Percentiles rank a stretch among this genome's conserved stretches.
Evolutionary conservation across 129 eudicot species (phyloP).

Genomic region (Gnaphalium uliginosum): DNA sequence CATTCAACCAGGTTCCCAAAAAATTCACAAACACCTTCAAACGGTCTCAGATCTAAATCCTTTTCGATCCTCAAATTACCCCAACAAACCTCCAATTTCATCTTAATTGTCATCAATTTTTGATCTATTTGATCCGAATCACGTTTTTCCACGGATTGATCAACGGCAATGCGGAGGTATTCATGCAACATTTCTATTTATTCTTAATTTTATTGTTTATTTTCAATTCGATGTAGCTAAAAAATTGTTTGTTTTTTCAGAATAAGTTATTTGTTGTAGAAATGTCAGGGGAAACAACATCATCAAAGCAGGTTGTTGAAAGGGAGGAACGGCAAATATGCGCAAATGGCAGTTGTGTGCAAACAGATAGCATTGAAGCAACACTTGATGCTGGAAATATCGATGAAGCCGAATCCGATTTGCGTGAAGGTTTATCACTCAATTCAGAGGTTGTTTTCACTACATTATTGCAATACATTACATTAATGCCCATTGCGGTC

Average conservation of each 20-base stretch:
- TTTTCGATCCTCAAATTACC: not conserved
- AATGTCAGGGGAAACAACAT: constrained; percentile 46
- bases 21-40: not conserved
- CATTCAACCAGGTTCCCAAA: constrained; percentile 5
- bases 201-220: not conserved
- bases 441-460: constrained; percentile 69
- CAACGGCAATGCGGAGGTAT: constrained; percentile 31
- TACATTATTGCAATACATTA: no score
- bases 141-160: not conserved
- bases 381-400: constrained; percentile 82
- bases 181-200: not conserved
- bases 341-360: constrained; percentile 74
- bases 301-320: constrained; percentile 38
- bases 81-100: constrained; percentile 1
- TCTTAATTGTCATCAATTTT: not conserved
- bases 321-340: constrained; percentile 51
- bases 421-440: constrained; percentile 85
- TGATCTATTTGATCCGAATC: not conserved
- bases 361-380: constrained; percentile 59
- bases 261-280: constrained; percentile 4
- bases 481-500: no score
- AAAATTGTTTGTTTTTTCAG: no score
- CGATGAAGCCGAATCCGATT: constrained; percentile 80
- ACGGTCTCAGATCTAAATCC: not conserved
- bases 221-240: not conserved